phyloP scores from a whole-genome alignment of 441 rosid species.

The Melastoma candidum region DNA sequence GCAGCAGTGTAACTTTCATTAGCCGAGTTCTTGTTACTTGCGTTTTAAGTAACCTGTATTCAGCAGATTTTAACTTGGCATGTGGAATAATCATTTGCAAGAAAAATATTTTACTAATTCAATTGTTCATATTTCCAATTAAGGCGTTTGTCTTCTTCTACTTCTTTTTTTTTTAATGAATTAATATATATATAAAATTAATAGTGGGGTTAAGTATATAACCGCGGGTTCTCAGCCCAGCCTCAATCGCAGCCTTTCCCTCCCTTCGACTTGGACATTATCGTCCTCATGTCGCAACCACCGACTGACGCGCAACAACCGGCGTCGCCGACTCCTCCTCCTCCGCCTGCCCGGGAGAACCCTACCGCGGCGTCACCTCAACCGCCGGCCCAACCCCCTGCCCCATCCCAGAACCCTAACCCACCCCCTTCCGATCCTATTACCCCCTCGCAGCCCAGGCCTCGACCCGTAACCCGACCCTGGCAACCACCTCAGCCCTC shows the following conservation, averaged over 20 bases:
- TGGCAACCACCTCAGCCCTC: slow-evolving; percentile 46
- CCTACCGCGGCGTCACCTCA: slow-evolving; percentile 7
- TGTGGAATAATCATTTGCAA: no score
- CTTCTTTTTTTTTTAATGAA: no score
- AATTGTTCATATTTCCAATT: no score
- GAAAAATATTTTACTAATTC: no score
- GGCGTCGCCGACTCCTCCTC: slow-evolving; percentile 22
- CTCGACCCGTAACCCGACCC: slow-evolving; percentile 43
- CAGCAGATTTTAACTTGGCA: no score
- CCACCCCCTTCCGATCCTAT: slow-evolving; percentile 20
- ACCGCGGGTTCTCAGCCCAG: no score
- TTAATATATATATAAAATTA: no score
- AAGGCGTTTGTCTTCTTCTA: no score
- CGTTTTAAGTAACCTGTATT: no score
- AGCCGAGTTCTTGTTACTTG: slow-evolving; percentile 3
- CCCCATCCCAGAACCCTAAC: slow-evolving; percentile 19
- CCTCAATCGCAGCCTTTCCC: no score
- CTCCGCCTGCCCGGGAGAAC: slow-evolving; percentile 10
- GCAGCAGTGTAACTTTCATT: slow-evolving; percentile 82
- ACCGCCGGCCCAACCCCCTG: slow-evolving; percentile 2
- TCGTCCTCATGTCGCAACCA: slow-evolving; percentile 6
- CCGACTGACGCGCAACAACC: slow-evolving; percentile 5
- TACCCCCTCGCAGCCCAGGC: slow-evolving; percentile 24
- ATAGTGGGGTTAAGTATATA: no score
- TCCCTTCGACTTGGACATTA: no score